Conservation (phyloP, 2,329 filamentous ascomycete species). For the Eutypella sp. region DNA sequence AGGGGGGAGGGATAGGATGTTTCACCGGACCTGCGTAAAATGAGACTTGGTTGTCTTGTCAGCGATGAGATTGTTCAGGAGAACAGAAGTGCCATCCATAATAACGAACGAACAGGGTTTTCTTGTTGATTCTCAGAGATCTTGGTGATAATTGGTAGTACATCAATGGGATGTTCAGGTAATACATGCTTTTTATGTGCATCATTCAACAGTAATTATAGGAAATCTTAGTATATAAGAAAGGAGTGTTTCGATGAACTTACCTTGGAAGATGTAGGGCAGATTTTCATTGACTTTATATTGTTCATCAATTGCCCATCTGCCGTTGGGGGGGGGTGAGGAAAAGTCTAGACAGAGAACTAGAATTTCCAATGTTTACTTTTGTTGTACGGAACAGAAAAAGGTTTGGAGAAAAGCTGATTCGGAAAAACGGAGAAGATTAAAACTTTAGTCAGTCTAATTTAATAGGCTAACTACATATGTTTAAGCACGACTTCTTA, state of each 20-base stretch:
- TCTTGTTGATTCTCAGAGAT: slow-evolving; percentile 57
- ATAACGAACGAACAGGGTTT: slow-evolving; percentile 9
- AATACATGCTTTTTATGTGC: slow-evolving; percentile 53
- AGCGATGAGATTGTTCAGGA: no score
- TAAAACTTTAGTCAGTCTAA: neutral
- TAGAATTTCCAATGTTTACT: no score
- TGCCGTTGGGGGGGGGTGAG: no score
- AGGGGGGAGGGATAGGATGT: neutral
- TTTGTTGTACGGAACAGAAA: neutral
- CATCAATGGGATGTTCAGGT: slow-evolving; percentile 55
- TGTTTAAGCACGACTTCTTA: neutral
- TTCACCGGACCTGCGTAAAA: neutral
- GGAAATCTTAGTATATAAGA: neutral
- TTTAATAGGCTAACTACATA: neutral
- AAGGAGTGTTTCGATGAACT: no score
- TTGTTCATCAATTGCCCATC: neutral
- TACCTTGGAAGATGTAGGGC: slow-evolving; percentile 8
- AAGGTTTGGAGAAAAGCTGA: neutral
- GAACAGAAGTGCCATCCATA: slow-evolving; percentile 1
- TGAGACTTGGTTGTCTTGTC: no score
- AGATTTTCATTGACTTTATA: no score
- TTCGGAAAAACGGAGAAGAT: neutral
- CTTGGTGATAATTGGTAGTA: slow-evolving; percentile 59
- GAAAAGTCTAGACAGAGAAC: no score
- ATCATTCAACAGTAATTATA: slow-evolving; percentile 39